Evolutionary conservation across 2,329 filamentous ascomycete species (phyloP), one percentile per base, ranked within the genome.

Genomic region (Fusarium sp.): DNA sequence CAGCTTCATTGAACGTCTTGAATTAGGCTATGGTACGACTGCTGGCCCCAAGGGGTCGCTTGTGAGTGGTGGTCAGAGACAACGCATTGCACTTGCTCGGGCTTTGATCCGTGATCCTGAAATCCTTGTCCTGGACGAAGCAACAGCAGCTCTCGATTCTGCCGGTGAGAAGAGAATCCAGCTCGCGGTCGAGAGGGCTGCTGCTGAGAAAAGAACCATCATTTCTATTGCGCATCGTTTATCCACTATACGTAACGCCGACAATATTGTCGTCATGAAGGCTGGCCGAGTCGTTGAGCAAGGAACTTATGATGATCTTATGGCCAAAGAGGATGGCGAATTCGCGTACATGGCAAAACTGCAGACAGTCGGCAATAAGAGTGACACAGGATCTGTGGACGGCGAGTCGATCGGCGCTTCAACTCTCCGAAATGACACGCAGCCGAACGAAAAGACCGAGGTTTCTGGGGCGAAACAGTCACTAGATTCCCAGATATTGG

Each of bases 221-320:
- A 88, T 93, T 56, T 86, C 90, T 19, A 91, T 93, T 69, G 91
- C 91, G 0, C 89, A 91, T 77, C 83, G 89, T 13, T 82, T 91
- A 3, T 89, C 88, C 0, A 91, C 89, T 0, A 89, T 91, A 72
- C 87, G 86, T 72, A 86, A 89, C 63, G 91, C 91, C 0, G 89
- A 93, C 74, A 88, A 89, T 67, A 93, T 93, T 65, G 83, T 93
- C 30, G 91, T 93, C n/a, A 85, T 93, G 77, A 84, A 88, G 18
- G 83, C 87, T 61, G 91, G 91, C 1, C 79, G 84, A 47, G 85
- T 91, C 8, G 82, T 90, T 21, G 91, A 93, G 78, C 85, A 90
- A 76, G 91, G 91, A 1, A 89, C 86, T 0, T 91, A 93, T 60
- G 82, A 88, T 6, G 86, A 90, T 49, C 84, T 93, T 8, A 83